These are phyloP conservation scores for Trametes polyzona DNA, from an alignment of 1,284 basidiomycete species.

Conservation along the genomic window DNA sequence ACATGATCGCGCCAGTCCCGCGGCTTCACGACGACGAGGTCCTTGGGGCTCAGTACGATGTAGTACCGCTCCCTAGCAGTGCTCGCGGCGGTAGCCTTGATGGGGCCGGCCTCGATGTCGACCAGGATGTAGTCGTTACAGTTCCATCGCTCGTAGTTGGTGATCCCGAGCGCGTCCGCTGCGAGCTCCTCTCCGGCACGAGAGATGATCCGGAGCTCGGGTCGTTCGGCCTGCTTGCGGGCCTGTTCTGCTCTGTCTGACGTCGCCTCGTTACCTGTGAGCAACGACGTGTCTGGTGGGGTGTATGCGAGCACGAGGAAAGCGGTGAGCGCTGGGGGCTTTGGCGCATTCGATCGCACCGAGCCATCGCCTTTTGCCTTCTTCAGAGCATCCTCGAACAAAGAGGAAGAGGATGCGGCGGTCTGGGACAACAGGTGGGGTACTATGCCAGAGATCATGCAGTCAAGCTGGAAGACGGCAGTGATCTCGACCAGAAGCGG, in stretches of 20 bases:
- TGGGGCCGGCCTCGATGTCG: conserved; percentile 37
- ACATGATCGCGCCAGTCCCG: conserved; percentile 92
- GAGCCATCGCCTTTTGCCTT: conserved; percentile 25
- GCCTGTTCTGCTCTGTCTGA: conserved; percentile 74
- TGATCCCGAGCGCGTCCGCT: conserved; percentile 82
- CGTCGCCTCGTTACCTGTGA: conserved; percentile 65
- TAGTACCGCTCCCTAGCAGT: conserved; percentile 54
- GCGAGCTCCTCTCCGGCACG: conserved; percentile 88
- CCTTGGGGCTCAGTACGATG: conserved; percentile 85
- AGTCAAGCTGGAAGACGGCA: conserved; percentile 92
- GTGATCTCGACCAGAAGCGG: conserved; percentile 84
- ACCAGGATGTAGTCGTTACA: conserved; percentile 92
- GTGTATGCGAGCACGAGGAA: conserved; percentile 88
- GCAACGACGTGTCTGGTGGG: conserved; percentile 65
- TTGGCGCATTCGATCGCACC: conserved; percentile 21
- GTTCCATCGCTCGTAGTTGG: conserved; percentile 81
- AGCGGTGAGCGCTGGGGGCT: conserved; percentile 53
- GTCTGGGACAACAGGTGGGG: conserved; percentile 63
- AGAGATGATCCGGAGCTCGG: conserved; percentile 93
- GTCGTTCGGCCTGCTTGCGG: conserved; percentile 82
- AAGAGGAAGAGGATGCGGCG: conserved; percentile 22
- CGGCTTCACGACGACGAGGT: conserved; percentile 84
- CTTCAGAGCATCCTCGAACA: conserved; percentile 17
- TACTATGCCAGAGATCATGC: conserved; percentile 92
- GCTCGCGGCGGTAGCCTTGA: conserved; percentile 11